These are phyloP conservation scores for Albatrellus ellisii DNA, from an alignment of 768 basidiomycete species.

Conservation along the genomic window DNA sequence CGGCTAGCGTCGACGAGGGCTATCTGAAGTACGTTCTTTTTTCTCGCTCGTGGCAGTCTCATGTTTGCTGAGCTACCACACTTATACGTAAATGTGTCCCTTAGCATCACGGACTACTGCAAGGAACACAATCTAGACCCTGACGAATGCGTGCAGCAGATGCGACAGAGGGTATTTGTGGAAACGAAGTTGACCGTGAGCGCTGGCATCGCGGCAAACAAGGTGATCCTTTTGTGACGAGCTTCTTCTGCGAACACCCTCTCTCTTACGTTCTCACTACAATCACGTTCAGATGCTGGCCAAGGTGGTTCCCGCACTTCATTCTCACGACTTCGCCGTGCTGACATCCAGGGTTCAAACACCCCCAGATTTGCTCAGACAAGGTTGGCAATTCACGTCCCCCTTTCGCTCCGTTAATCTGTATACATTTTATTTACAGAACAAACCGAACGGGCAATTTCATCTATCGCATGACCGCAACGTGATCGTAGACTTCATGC, in stretches of 20 bases:
- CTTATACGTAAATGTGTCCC: neutral
- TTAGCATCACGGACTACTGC: conserved; percentile 78
- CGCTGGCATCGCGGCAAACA: conserved; percentile 93
- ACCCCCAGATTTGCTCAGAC: conserved; percentile 76
- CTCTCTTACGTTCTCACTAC: conserved; percentile 7
- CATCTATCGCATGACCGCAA: conserved; percentile 52
- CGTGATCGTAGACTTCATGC: conserved; percentile 65
- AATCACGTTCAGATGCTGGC: conserved; percentile 59
- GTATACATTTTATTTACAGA: conserved; percentile 26
- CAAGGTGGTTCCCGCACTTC: conserved; percentile 41
- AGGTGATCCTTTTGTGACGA: conserved; percentile 33
- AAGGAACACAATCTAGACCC: conserved; percentile 46
- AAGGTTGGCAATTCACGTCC: conserved; percentile 31
- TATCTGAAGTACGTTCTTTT: conserved; percentile 63
- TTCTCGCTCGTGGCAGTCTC: too few species aligned
- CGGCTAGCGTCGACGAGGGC: conserved; percentile 81
- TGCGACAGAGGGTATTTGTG: conserved; percentile 57
- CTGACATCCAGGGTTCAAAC: neutral
- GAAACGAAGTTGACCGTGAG: conserved; percentile 86
- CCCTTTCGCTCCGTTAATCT: neutral
- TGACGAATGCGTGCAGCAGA: conserved; percentile 64
- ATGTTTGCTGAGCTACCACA: too few species aligned
- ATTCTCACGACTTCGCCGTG: neutral
- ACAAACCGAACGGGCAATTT: conserved; percentile 93
- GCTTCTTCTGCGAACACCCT: conserved; percentile 6